These are phyloP conservation scores for Striga asiatica DNA, from an alignment of 257 asterid genomes.

Conservation along the genomic window DNA sequence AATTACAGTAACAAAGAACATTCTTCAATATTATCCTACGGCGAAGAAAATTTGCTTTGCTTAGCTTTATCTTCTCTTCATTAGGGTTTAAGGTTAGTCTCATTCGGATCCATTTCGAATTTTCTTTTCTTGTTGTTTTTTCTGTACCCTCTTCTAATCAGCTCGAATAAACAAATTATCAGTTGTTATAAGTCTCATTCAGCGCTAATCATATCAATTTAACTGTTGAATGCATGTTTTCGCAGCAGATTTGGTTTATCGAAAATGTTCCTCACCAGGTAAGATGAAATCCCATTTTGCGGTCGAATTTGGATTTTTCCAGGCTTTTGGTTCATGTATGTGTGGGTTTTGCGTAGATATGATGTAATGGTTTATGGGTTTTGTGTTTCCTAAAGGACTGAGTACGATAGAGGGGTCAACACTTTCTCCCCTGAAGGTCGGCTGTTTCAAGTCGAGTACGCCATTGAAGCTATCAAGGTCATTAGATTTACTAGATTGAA, in stretches of 20 bases:
- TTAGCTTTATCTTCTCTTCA: too few relatives aligned
- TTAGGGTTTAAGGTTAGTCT: too few relatives aligned
- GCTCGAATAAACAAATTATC: background rate
- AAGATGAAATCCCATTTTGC: background rate
- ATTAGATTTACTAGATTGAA: background rate
- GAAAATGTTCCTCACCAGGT: conserved; percentile 86
- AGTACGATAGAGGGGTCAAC: conserved; percentile 87
- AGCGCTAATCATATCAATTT: too few relatives aligned
- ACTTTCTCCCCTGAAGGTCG: conserved; percentile 96
- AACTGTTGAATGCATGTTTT: too few relatives aligned
- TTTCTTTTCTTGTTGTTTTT: too few relatives aligned
- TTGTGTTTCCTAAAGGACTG: conserved; percentile 37
- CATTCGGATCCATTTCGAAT: too few relatives aligned
- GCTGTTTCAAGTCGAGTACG: conserved; percentile 50
- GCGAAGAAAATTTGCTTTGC: too few relatives aligned
- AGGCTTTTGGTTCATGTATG: background rate
- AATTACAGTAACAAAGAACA: too few relatives aligned
- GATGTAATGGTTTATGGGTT: background rate
- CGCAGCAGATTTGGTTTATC: conserved; percentile 7
- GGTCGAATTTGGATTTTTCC: background rate
- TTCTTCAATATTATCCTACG: too few relatives aligned
- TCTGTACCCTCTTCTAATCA: background rate
- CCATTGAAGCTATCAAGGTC: conserved; percentile 49
- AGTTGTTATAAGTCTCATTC: background rate
- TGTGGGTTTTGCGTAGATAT: too few relatives aligned